These are phyloP conservation scores for Thalassiosira profunda DNA, from an alignment of 108 stramenopile genomes.

Conservation along the genomic window DNA sequence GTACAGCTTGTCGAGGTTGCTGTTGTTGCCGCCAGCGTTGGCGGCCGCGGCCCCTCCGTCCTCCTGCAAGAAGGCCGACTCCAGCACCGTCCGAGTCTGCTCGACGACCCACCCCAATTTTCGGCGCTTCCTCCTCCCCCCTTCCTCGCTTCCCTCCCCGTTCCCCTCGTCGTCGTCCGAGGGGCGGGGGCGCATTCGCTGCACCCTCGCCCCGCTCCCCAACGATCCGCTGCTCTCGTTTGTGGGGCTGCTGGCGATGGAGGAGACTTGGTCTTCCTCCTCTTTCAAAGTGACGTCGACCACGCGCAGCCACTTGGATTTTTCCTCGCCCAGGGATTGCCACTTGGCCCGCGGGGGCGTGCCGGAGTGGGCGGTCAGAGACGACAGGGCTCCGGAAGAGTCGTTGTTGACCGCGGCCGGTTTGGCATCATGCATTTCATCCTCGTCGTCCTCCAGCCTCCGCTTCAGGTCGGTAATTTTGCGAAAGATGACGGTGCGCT, in stretches of 20 bases:
- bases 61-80: constrained; percentile 26
- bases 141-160: background rate
- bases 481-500: constrained; percentile 33
- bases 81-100: constrained; percentile 26
- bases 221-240: constrained; percentile 1
- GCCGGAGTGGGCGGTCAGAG: background rate
- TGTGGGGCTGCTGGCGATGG: too few species aligned
- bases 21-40: background rate
- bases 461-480: constrained; percentile 37
- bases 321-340: constrained; percentile 20
- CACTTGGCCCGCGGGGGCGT: background rate
- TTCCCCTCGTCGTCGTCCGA: background rate
- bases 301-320: constrained; percentile 33
- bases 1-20: constrained; percentile 3
- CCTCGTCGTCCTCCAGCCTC: background rate
- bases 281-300: constrained; percentile 35
- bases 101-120: constrained; percentile 31
- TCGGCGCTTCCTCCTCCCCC: constrained; percentile 15
- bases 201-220: constrained; percentile 3
- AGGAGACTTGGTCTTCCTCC: constrained; percentile 3
- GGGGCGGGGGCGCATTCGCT: constrained; percentile 22
- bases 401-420: background rate
- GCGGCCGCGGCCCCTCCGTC: background rate
- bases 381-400: background rate
- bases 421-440: background rate